These are phyloP conservation scores for Pyricularia grisea DNA, from an alignment of 2,329 filamentous ascomycete genomes.

Conservation along the genomic window DNA sequence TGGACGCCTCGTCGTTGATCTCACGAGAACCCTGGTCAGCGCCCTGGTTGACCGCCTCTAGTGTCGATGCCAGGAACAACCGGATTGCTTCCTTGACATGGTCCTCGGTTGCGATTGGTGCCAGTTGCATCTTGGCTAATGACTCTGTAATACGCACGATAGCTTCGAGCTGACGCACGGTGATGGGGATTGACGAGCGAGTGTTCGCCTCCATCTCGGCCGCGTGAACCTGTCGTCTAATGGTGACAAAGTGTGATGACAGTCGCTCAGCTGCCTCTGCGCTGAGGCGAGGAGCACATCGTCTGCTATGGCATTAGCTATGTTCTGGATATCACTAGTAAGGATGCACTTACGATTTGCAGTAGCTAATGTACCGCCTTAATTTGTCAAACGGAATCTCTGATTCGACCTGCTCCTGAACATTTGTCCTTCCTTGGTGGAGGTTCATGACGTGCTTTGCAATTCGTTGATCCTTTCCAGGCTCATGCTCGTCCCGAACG, in stretches of 20 bases:
- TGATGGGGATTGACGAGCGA: conserved; percentile 92
- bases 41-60: conserved; percentile 93
- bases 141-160: conserved; percentile 97
- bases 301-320: conserved; percentile 34
- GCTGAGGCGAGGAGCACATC: conserved; percentile 85
- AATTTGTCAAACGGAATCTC: conserved; percentile 95
- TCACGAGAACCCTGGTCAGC: conserved; percentile 70
- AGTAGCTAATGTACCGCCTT: conserved; percentile 95
- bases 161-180: conserved; percentile 91
- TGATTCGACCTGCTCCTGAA: conserved; percentile 74
- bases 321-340: neutral
- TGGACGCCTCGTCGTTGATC: conserved; percentile 79
- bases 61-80: conserved; percentile 90
- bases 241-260: conserved; percentile 93
- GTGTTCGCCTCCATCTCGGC: conserved; percentile 84
- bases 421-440: conserved; percentile 81
- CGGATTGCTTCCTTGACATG: conserved; percentile 98
- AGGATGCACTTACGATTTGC: conserved; percentile 63
- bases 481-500: conserved; percentile 88
- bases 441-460: conserved; percentile 96
- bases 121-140: conserved; percentile 81
- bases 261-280: conserved; percentile 90
- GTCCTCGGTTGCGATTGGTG: conserved; percentile 74
- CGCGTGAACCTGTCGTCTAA: conserved; percentile 86
- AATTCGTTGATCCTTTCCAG: conserved; percentile 82